Evolutionary conservation across 768 basidiomycete species (phyloP), one percentile per base, ranked within the genome.

Genomic region (Polyporus arcularius): DNA sequence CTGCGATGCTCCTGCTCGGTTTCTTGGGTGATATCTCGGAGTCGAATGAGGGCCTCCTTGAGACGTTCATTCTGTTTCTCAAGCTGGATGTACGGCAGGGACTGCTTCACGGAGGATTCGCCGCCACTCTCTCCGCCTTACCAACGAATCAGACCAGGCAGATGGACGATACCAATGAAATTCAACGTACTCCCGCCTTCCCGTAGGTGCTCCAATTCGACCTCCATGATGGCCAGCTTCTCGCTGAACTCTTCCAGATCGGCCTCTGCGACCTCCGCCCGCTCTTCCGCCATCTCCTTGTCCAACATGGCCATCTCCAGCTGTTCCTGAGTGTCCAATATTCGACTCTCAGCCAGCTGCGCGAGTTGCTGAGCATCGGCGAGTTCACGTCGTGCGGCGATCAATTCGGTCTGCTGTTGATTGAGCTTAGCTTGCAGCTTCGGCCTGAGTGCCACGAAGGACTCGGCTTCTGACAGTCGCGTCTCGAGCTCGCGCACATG

Each of bases 41-140:
- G 75, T 50, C 94, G 83, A 56, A 96, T 81, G 10, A 98, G 80
- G 12, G 97, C 97, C 70, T 98, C 97, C 74, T 97, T 98, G 56
- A 99, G 76, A 15, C 97, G 78, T 69, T 94, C 94, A 63, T 98
- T 99, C 70, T 98, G 96, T 72, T 93, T 97, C 77, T 98, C 96
- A 1, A 99, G 85, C 70, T 98, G 96, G 16, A 90, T 81, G 72
- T 87, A 85, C 31, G 85, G 85, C 61, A 91, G 67, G 4, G 89
- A 85, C 64, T 81, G 79, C 68, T 87, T 88, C 6, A 76, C 76
- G 31, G 70, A 70, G 39, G 69, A 75, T 31, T 72, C 75, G 15
- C 65, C 73, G 40, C 69, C 69, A 14, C 58, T 51, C 39, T 71
- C 74, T 3, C 64, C 74, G 31, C 67, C 71, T 58, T 40, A 48